Evolutionary conservation across 768 basidiomycete species (phyloP).

Genomic region (Pisolithus microcarpus): DNA sequence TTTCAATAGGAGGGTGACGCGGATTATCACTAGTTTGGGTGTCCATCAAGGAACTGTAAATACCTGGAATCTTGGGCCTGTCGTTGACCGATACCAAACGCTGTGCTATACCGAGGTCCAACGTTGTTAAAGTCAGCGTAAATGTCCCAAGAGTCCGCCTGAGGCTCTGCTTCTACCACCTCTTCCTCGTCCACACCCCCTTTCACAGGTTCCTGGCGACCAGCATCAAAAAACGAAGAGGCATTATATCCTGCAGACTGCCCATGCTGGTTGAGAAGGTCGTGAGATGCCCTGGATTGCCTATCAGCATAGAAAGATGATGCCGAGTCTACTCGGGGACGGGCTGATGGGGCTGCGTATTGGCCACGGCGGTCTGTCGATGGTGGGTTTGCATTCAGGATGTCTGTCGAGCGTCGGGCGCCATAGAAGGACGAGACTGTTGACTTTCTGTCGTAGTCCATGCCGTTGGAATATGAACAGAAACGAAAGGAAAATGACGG

Average conservation of each 20-base stretch:
- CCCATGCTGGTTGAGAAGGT: slow-evolving; percentile 32
- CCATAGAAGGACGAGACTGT: slow-evolving; percentile 77
- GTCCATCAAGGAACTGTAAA: slow-evolving; percentile 16
- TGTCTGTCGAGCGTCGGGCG: slow-evolving; percentile 53
- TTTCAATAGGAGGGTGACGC: neutral
- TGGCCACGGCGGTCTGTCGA: slow-evolving; percentile 19
- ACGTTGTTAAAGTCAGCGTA: slow-evolving; percentile 87
- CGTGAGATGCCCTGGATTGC: slow-evolving; percentile 36
- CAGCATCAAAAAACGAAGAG: slow-evolving; percentile 58
- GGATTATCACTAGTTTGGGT: neutral
- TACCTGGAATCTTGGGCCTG: slow-evolving; percentile 38
- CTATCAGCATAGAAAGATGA: slow-evolving; percentile 57
- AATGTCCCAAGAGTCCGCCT: slow-evolving; percentile 58
- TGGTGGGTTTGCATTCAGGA: slow-evolving; percentile 42
- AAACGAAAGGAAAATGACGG: neutral
- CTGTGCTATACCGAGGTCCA: slow-evolving; percentile 68
- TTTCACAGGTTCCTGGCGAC: slow-evolving; percentile 70
- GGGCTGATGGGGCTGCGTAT: slow-evolving; percentile 17
- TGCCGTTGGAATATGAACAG: slow-evolving; percentile 18
- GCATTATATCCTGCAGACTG: slow-evolving; percentile 71
- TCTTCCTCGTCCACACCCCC: slow-evolving; percentile 53
- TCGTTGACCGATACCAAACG: slow-evolving; percentile 39
- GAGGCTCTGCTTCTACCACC: slow-evolving; percentile 33
- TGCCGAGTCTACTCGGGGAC: slow-evolving; percentile 57
- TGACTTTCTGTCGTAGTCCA: slow-evolving; percentile 77